phyloP scores from a whole-genome alignment of 441 rosid genomes.

The Daphne laureola region DNA sequence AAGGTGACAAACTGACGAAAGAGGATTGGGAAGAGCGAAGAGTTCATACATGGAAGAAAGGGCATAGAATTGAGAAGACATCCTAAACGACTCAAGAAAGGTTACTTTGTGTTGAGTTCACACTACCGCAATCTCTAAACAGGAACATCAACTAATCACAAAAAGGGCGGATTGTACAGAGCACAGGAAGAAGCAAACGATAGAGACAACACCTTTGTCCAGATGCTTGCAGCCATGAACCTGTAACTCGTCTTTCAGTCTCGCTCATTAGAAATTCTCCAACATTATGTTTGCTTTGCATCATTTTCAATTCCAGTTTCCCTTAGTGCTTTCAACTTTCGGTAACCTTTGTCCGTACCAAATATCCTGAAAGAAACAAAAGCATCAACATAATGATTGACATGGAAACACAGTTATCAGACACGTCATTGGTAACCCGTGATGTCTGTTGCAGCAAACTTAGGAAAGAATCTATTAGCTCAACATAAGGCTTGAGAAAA shows the following conservation, averaged over 20 bases:
- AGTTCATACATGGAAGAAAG: conserved; percentile 17
- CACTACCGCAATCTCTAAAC: conserved; percentile 20
- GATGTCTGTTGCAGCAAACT: too few species aligned
- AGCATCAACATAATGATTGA: too few species aligned
- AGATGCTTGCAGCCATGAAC: conserved; percentile 16
- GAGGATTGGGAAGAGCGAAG: too few species aligned
- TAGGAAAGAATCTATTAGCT: too few species aligned
- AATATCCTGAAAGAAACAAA: conserved; percentile 53
- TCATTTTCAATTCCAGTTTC: conserved; percentile 25
- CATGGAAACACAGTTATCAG: too few species aligned
- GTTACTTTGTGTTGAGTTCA: conserved; percentile 22
- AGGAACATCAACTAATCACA: conserved; percentile 18
- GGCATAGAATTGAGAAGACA: not conserved
- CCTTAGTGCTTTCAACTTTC: conserved; percentile 73
- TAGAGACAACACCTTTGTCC: conserved; percentile 18
- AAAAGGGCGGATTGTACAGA: conserved; percentile 18
- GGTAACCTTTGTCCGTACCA: conserved; percentile 84
- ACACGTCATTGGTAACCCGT: too few species aligned
- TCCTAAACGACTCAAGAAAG: conserved; percentile 19
- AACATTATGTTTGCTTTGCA: conserved; percentile 28
- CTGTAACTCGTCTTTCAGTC: conserved; percentile 13
- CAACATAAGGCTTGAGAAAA: not conserved
- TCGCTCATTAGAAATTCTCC: conserved; percentile 16
- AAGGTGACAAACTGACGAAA: too few species aligned
- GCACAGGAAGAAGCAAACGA: conserved; percentile 13